Conservation (phyloP, 768 basidiomycete species). For the Tephrocybe sp. region DNA sequence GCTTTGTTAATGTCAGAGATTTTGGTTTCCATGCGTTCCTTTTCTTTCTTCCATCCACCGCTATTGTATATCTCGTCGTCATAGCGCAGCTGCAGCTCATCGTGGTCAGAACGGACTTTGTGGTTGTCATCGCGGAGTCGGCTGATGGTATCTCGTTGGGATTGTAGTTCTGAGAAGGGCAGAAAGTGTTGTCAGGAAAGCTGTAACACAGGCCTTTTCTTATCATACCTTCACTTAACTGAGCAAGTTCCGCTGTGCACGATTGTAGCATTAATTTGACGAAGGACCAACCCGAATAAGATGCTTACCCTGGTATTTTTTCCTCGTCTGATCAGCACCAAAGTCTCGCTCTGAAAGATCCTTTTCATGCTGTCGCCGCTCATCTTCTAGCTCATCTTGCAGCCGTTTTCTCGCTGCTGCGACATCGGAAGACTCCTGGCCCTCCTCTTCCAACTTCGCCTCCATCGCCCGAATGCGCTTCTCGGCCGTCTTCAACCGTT, state of each 20-base stretch:
- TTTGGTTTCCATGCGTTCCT: slow-evolving; percentile 82
- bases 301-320: slow-evolving; percentile 76
- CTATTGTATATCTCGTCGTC: slow-evolving; percentile 79
- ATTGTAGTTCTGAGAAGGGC: slow-evolving; percentile 55
- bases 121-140: slow-evolving; percentile 78
- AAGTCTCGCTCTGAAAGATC: slow-evolving; percentile 81
- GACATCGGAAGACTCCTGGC: slow-evolving; percentile 64
- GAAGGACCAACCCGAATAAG: neutral
- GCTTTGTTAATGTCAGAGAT: slow-evolving; percentile 72
- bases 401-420: slow-evolving; percentile 63
- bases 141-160: slow-evolving; percentile 73
- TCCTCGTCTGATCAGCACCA: slow-evolving; percentile 73
- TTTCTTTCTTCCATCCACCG: slow-evolving; percentile 84
- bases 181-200: neutral
- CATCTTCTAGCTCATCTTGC: slow-evolving; percentile 75
- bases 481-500: slow-evolving; percentile 47
- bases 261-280: neutral
- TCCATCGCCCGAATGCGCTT: slow-evolving; percentile 57
- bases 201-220: neutral
- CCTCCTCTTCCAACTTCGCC: slow-evolving; percentile 61
- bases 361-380: slow-evolving; percentile 74
- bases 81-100: slow-evolving; percentile 69
- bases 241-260: slow-evolving; percentile 65
- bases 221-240: slow-evolving; percentile 68
- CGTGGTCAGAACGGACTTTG: slow-evolving; percentile 72